These are phyloP conservation scores for Boeremia exigua DNA, from an alignment of 2,329 filamentous ascomycete species.

Conservation along the genomic window DNA sequence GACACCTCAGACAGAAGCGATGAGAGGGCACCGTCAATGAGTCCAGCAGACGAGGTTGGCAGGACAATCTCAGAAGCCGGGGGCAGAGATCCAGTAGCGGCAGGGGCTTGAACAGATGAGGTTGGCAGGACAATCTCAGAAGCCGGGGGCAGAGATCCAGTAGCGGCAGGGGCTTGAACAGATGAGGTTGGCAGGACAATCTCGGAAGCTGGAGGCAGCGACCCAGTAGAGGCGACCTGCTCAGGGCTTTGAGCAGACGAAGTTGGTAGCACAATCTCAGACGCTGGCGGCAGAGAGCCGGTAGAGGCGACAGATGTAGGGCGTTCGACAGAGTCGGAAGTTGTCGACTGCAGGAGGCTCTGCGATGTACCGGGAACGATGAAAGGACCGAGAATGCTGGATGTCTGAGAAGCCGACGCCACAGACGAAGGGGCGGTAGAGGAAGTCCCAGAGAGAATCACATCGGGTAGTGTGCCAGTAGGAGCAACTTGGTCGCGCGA, in stretches of 20 bases:
- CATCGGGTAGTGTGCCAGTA: conserved; percentile 21
- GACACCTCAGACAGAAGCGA: conserved; percentile 9
- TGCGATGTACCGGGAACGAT: conserved; percentile 30
- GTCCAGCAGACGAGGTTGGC: conserved; percentile 15
- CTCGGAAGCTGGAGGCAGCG: conserved; percentile 4
- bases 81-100: conserved; percentile 11
- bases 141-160: conserved; percentile 6
- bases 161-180: conserved; percentile 5
- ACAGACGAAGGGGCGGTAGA: conserved; percentile 14
- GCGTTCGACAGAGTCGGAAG: conserved; percentile 5
- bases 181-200: conserved; percentile 14
- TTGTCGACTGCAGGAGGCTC: conserved; percentile 7
- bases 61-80: conserved; percentile 6
- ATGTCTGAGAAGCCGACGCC: conserved; percentile 11
- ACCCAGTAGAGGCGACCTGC: conserved; percentile 13
- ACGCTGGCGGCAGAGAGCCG: conserved; percentile 20
- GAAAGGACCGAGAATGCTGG: conserved; percentile 33
- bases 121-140: conserved; percentile 12
- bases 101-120: conserved; percentile 12
- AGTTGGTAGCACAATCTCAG: conserved; percentile 18
- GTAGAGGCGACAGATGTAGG: conserved; percentile 15
- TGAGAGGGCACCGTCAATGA: conserved; percentile 21
- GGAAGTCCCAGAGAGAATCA: conserved; percentile 24
- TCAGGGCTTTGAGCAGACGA: conserved; percentile 9
- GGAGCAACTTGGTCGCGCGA: conserved; percentile 17